These are phyloP conservation scores for Diddensiella santjacobensis DNA, from an alignment of 805 yeast species.

Conservation along the genomic window DNA sequence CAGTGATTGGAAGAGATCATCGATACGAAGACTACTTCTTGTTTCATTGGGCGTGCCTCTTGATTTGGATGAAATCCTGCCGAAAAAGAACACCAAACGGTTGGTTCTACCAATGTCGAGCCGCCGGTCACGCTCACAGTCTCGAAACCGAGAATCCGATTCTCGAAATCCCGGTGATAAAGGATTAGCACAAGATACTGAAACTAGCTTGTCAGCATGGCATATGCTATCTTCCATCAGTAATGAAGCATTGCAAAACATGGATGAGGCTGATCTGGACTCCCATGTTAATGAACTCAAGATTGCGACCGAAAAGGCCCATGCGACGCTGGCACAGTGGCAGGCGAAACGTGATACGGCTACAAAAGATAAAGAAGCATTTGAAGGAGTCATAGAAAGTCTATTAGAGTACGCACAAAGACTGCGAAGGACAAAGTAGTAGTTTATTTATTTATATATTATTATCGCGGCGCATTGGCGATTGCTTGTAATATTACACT, in stretches of 20 bases:
- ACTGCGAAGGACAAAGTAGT: constrained; percentile 38
- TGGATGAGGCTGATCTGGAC: constrained; percentile 37
- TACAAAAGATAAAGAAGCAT: constrained; percentile 64
- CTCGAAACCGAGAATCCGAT: background rate
- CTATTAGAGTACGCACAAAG: constrained; percentile 88
- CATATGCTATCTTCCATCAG: constrained; percentile 33
- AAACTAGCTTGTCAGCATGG: constrained; percentile 28
- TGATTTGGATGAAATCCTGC: constrained; percentile 55
- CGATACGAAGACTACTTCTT: constrained; percentile 59
- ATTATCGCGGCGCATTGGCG: background rate
- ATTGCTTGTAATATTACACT: constrained; percentile 37
- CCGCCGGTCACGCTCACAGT: background rate
- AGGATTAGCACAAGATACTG: constrained; percentile 17
- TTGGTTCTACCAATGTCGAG: constrained; percentile 23
- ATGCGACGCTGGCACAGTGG: constrained; percentile 48
- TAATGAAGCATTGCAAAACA: constrained; percentile 35
- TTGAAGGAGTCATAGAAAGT: constrained; percentile 84
- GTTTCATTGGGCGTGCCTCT: constrained; percentile 70
- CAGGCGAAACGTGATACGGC: constrained; percentile 46
- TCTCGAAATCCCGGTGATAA: background rate
- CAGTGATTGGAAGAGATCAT: constrained; percentile 66
- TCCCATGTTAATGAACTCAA: constrained; percentile 36
- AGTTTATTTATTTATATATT: background rate
- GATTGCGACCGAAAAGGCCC: constrained; percentile 37
- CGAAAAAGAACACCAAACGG: constrained; percentile 26